Evolutionary conservation across 257 asterid species (phyloP).

Genomic region (Solanum etuberosum): DNA sequence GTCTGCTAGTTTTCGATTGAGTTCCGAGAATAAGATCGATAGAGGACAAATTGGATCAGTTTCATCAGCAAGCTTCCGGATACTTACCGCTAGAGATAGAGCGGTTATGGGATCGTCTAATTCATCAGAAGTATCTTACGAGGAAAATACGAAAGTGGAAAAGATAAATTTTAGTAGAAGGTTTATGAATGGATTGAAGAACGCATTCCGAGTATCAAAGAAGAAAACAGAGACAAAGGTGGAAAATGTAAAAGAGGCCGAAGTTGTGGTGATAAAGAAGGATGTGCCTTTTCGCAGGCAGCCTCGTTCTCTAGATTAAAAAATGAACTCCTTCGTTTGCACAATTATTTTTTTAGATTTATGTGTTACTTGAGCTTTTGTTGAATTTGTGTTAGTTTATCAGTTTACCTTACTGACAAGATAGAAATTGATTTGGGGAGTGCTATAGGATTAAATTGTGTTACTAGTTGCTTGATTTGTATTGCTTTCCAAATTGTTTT

Average conservation of each 20-base stretch:
- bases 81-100: slow-evolving; percentile 9
- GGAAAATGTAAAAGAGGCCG: neutral
- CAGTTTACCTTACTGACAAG: neutral
- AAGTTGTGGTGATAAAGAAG: slow-evolving; percentile 27
- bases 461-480: neutral
- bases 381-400: neutral
- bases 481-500: neutral
- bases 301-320: slow-evolving; percentile 1
- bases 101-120: slow-evolving; percentile 14
- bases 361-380: neutral
- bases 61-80: slow-evolving; percentile 41
- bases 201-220: slow-evolving; percentile 40
- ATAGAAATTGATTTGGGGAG: neutral
- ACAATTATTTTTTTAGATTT: neutral
- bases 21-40: slow-evolving; percentile 34
- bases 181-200: slow-evolving; percentile 48
- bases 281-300: slow-evolving; percentile 20
- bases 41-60: slow-evolving; percentile 59
- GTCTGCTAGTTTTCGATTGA: slow-evolving; percentile 53
- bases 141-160: slow-evolving; percentile 14
- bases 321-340: neutral
- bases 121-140: slow-evolving; percentile 26
- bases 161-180: slow-evolving; percentile 32
- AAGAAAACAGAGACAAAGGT: slow-evolving; percentile 27
- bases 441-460: neutral